Percentiles rank a stretch among this genome's conserved stretches.
Evolutionary conservation across 2,329 filamentous ascomycete genomes (phyloP).

Genomic region (Epichloe amarillans): DNA sequence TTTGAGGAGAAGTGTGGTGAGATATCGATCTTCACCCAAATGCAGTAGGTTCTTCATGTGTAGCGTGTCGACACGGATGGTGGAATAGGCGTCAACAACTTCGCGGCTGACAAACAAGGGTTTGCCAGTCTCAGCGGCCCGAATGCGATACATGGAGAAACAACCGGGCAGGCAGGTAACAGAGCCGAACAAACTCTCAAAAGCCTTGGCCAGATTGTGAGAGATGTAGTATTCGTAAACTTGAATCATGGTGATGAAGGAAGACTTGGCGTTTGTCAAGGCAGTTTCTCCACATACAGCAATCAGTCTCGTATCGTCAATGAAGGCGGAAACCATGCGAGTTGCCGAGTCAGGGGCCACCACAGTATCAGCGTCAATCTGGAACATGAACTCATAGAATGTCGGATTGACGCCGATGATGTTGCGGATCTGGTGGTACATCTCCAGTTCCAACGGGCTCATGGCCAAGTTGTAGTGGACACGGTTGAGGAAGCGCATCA

Average conservation of each 20-base stretch:
- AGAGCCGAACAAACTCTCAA: conserved; percentile 91
- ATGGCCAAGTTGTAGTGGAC: conserved; percentile 96
- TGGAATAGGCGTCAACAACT: conserved; percentile 74
- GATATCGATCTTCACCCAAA: conserved; percentile 91
- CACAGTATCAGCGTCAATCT: conserved; percentile 95
- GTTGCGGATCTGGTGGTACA: conserved; percentile 97
- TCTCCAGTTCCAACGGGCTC: conserved; percentile 92
- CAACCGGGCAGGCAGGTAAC: conserved; percentile 97
- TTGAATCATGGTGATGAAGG: conserved; percentile 97
- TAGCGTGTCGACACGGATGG: conserved; percentile 91
- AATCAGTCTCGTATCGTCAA: conserved; percentile 86
- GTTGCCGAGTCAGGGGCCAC: conserved; percentile 82
- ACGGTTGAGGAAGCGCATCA: conserved; percentile 98
- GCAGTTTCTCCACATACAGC: conserved; percentile 91
- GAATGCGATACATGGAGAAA: conserved; percentile 98
- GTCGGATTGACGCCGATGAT: conserved; percentile 97
- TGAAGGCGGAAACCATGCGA: conserved; percentile 81
- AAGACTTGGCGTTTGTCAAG: conserved; percentile 82
- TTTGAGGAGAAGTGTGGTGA: conserved; percentile 90
- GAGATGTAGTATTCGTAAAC: conserved; percentile 99
- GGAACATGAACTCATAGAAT: conserved; percentile 93
- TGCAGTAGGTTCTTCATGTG: conserved; percentile 99
- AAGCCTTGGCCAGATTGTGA: conserved; percentile 91
- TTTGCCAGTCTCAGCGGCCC: conserved; percentile 86
- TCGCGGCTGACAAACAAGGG: conserved; percentile 92